phyloP scores from a whole-genome alignment of 1,139 yeast genomes.

The Hemisphaericaspora xylanilytica region DNA sequence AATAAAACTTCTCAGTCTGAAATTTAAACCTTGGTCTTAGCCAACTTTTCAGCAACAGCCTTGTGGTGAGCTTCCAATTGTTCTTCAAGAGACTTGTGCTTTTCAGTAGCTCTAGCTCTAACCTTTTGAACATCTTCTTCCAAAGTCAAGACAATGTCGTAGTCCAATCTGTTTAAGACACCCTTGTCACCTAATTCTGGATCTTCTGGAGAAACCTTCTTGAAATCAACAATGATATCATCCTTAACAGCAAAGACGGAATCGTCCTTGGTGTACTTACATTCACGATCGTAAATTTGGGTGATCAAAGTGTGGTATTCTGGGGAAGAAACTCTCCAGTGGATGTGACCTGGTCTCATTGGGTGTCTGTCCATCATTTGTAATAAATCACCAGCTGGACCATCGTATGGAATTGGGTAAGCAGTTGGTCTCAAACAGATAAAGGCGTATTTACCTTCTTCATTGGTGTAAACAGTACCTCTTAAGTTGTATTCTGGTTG shows the following conservation, averaged over 20 bases:
- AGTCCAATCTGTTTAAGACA: constrained; percentile 17
- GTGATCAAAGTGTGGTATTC: constrained; percentile 26
- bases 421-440: constrained; percentile 17
- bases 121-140: constrained; percentile 16
- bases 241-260: constrained; percentile 32
- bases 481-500: constrained; percentile 20
- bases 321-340: constrained; percentile 25
- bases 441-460: constrained; percentile 15
- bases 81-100: constrained; percentile 6
- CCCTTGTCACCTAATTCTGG: constrained; percentile 11
- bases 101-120: constrained; percentile 9
- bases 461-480: constrained; percentile 16
- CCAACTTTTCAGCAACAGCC: constrained; percentile 8
- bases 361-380: constrained; percentile 18
- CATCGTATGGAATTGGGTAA: constrained; percentile 18
- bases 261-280: constrained; percentile 24
- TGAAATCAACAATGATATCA: constrained; percentile 26
- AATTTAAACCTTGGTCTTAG: constrained; percentile 4
- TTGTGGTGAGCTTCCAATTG: constrained; percentile 9
- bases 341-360: constrained; percentile 19
- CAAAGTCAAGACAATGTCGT: constrained; percentile 17
- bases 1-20: background rate
- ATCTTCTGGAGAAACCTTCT: constrained; percentile 8
- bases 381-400: constrained; percentile 18
- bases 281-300: constrained; percentile 24